Percentiles rank a stretch among this genome's conserved stretches.
phyloP scores from a whole-genome alignment of 2,329 filamentous ascomycete genomes.

The Exophiala xenobiotica region DNA sequence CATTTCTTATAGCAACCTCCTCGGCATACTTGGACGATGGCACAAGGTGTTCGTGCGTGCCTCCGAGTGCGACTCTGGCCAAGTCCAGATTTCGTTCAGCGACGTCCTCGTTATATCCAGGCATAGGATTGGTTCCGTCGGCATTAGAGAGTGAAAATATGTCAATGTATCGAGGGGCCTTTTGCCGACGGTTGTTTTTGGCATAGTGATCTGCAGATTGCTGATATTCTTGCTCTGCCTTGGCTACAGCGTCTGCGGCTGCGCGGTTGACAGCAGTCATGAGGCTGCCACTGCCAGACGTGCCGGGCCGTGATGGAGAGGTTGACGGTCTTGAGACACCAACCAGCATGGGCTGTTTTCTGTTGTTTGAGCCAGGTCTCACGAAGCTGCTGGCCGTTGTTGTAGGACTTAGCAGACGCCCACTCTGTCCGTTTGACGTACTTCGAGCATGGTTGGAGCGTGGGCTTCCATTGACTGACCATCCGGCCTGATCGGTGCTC shows the following conservation, averaged over 20 bases:
- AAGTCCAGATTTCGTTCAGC: constrained; percentile 27
- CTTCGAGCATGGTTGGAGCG: constrained; percentile 2
- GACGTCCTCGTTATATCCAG: constrained; percentile 29
- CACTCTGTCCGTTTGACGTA: constrained; percentile 2
- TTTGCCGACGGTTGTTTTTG: constrained; percentile 10
- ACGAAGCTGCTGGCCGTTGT: neutral
- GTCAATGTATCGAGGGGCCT: constrained; percentile 26
- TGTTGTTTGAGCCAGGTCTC: constrained; percentile 4
- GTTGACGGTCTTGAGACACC: constrained; percentile 20
- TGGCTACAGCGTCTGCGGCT: constrained; percentile 24
- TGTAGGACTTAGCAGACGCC: constrained; percentile 4
- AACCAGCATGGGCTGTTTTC: constrained; percentile 18
- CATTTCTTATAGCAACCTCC: constrained; percentile 29
- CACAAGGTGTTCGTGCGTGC: constrained; percentile 13
- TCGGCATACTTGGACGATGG: constrained; percentile 27
- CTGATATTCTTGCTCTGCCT: constrained; percentile 18
- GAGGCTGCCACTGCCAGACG: constrained; percentile 28
- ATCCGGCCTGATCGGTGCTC: constrained; percentile 10
- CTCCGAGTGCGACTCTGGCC: constrained; percentile 12
- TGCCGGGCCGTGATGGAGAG: constrained; percentile 21
- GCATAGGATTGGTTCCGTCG: neutral
- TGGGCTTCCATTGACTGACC: constrained; percentile 5
- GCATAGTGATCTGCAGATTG: constrained; percentile 11
- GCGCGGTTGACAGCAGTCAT: constrained; percentile 28
- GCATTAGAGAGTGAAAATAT: constrained; percentile 26